Base-by-base conservation (phyloP, 2,329 filamentous ascomycete genomes). In the Macroventuria anomochaeta region DNA sequence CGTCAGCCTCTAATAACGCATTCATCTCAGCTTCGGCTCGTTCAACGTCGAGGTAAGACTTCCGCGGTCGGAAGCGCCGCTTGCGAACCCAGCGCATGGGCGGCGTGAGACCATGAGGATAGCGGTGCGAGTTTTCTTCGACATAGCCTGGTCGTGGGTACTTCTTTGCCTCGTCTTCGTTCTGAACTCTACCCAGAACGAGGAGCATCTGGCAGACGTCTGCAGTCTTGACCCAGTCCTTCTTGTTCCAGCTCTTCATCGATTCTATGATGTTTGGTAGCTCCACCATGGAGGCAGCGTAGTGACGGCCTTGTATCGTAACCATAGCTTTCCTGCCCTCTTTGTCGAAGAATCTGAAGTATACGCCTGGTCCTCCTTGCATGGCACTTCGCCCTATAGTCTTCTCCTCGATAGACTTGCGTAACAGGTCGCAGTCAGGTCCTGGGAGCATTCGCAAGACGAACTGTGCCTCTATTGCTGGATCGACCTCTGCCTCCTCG, bases 171-270 rank as follows among this genome's bases (percentile, higher is more conserved):
- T 80, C 76, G 2, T 80, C 77, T 70, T 84, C 73, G 69, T 75
- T 87, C 39, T 80, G 77, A 15, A 93, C 88, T 26, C 76, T 79
- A 7, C 88, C 87, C 53, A 92, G 84, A 1, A 93, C 89, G 7
- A 96, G 78, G 29, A 96, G 82, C 89, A 96, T 96, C 77, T 96
- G 91, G 63, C 88, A 91, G 28, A 96, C 85, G 69, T 96, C 92
- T 26, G 90, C 89, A 7, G 90, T 89, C 77, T 96, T 96, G 79
- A 93, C 91, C 80, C 93, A 91, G 15, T 87, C 72, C 68, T 90
- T 91, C 68, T 88, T 88, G 71, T 96, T 92, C 90, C 91, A 96
- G 54, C 89, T 93, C 80, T 96, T 96, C 88, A 95, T 92, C 7
- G 87, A 88, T 71, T 96, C 92, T 5, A 93, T 87, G 53, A 96